Conservation (phyloP, 306 rosid species). For the Crataegus laevigata region DNA sequence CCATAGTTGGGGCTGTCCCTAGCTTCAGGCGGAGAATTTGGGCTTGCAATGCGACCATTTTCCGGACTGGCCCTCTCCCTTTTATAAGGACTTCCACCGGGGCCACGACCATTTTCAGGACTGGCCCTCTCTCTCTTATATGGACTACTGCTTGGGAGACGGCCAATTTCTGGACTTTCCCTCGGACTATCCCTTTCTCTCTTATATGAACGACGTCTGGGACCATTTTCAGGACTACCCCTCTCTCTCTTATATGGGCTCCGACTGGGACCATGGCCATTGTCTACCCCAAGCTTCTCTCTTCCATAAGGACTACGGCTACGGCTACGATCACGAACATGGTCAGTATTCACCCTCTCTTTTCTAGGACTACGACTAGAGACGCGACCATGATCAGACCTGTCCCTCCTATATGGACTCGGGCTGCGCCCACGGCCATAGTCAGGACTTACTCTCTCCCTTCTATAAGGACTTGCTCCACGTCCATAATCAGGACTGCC, state of each 20-base stretch:
- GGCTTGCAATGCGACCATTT: slow-evolving; percentile 53
- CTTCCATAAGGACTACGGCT: slow-evolving; percentile 47
- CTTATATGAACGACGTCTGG: slow-evolving; percentile 38
- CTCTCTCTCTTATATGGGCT: slow-evolving; percentile 40
- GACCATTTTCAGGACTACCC: slow-evolving; percentile 40
- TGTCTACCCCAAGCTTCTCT: slow-evolving; percentile 32
- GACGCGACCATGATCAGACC: slow-evolving; percentile 41
- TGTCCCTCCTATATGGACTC: slow-evolving; percentile 53
- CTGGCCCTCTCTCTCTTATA: slow-evolving; percentile 40
- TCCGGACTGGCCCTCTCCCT: slow-evolving; percentile 40
- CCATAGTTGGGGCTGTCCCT: slow-evolving; percentile 68
- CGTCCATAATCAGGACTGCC: slow-evolving; percentile 80
- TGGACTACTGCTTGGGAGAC: slow-evolving; percentile 32
- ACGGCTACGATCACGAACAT: slow-evolving; percentile 25
- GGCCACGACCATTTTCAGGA: slow-evolving; percentile 52
- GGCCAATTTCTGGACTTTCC: slow-evolving; percentile 57
- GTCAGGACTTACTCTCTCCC: slow-evolving; percentile 54
- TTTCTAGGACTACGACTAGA: slow-evolving; percentile 42
- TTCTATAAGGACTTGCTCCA: slow-evolving; percentile 50
- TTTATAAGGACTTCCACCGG: slow-evolving; percentile 38
- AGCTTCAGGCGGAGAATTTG: slow-evolving; percentile 42
- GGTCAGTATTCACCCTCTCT: slow-evolving; percentile 37
- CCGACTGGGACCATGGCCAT: slow-evolving; percentile 32
- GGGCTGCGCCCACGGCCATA: slow-evolving; percentile 54
- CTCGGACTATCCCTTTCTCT: slow-evolving; percentile 51